Percentiles rank a stretch among this genome's conserved stretches.
Conservation (phyloP, 2,329 filamentous ascomycete genomes). For the Fusarium phyllophilum region DNA sequence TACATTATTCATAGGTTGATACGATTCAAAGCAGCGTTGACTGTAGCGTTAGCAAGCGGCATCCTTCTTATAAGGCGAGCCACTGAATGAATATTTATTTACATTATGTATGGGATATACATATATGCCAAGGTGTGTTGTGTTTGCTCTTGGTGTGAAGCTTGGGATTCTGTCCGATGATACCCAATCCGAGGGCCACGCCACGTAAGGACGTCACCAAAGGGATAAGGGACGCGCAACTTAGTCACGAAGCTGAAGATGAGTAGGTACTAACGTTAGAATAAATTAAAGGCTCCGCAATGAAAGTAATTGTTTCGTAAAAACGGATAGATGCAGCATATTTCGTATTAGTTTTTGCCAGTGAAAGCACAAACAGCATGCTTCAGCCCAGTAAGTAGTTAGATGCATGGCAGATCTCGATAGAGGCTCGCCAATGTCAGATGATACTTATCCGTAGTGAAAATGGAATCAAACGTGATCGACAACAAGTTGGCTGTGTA, state of each 20-base stretch:
- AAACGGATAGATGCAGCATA: too few relatives aligned
- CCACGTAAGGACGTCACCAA: constrained; percentile 26
- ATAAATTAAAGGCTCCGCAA: not conserved
- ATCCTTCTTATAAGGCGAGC: not conserved
- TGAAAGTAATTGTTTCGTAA: not conserved
- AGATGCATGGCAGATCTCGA: not conserved
- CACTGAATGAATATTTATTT: not conserved
- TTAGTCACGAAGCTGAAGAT: constrained; percentile 2
- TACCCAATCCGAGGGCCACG: constrained; percentile 12
- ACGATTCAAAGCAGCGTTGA: not conserved
- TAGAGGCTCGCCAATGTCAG: not conserved
- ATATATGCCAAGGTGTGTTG: not conserved
- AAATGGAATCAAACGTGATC: not conserved
- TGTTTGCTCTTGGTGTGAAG: not conserved
- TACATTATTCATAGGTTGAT: constrained; percentile 7
- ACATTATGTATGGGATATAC: not conserved
- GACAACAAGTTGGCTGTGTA: constrained; percentile 1
- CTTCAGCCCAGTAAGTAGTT: not conserved
- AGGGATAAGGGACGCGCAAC: constrained; percentile 16
- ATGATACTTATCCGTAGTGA: not conserved
- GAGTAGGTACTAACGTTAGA: not conserved
- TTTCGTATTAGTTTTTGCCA: not conserved
- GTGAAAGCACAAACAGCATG: not conserved
- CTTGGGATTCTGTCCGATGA: not conserved
- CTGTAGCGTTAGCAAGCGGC: not conserved